Evolutionary conservation across 306 rosid species (phyloP).

Genomic region (Vigna angularis): DNA sequence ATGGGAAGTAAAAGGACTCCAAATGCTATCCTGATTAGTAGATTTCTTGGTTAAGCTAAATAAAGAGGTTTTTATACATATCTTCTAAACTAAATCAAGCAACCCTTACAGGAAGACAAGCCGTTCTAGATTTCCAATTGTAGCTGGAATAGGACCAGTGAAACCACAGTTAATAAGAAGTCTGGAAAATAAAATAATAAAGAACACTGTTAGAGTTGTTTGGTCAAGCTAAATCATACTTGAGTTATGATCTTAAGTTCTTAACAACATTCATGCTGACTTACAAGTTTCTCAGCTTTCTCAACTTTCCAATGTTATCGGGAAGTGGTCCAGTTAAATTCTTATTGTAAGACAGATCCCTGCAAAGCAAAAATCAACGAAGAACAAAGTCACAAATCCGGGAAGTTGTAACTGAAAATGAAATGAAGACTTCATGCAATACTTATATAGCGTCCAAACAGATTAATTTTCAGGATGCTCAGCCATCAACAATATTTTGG

Average conservation of each 20-base stretch:
- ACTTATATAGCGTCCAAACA: conserved; percentile 12
- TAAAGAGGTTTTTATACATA: not conserved
- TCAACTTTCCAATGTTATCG: conserved; percentile 55
- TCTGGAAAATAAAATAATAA: conserved; percentile 48
- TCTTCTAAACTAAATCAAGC: not conserved
- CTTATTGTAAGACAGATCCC: conserved; percentile 74
- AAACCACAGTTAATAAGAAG: conserved; percentile 68
- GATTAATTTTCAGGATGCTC: conserved; percentile 5
- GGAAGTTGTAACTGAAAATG: conserved; percentile 13
- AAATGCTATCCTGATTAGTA: not conserved
- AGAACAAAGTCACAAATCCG: conserved; percentile 18
- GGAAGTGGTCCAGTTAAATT: conserved; percentile 60
- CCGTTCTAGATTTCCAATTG: conserved; percentile 61
- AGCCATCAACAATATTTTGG: conserved; percentile 2
- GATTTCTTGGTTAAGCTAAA: conserved; percentile 11
- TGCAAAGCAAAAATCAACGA: conserved; percentile 41
- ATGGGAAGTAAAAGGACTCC: conserved; percentile 23
- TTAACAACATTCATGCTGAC: conserved; percentile 30
- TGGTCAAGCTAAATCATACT: conserved; percentile 27
- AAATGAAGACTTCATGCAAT: conserved; percentile 4
- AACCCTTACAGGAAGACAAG: conserved; percentile 66
- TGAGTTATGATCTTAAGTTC: conserved; percentile 8
- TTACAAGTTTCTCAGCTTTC: conserved; percentile 65
- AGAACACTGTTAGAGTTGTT: conserved; percentile 37
- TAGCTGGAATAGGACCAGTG: conserved; percentile 66